These are phyloP conservation scores for Aspergillus steynii DNA, from an alignment of 495 filamentous ascomycete genomes.

Conservation along the genomic window DNA sequence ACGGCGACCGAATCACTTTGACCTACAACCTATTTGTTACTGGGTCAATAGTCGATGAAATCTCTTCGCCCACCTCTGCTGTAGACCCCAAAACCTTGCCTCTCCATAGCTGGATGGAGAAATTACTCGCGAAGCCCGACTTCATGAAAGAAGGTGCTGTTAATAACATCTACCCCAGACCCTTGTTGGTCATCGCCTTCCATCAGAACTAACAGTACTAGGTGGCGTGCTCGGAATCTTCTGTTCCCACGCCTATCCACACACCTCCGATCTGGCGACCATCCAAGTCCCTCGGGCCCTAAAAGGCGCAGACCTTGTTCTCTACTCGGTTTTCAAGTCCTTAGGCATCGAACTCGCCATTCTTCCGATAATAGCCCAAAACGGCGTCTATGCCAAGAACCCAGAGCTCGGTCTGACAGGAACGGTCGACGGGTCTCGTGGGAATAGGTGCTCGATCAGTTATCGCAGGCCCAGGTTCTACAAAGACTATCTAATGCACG, in stretches of 20 bases:
- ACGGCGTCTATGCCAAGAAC: too few relatives aligned
- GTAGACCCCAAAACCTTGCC: conserved; percentile 11
- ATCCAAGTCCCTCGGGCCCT: conserved; percentile 60
- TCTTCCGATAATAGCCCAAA: too few relatives aligned
- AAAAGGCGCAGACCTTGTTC: conserved; percentile 25
- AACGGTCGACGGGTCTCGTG: background rate
- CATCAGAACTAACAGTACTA: conserved; percentile 2
- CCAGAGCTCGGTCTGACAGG: background rate
- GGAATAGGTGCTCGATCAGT: too few relatives aligned
- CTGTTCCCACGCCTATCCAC: conserved; percentile 20
- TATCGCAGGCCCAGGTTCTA: background rate
- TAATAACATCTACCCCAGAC: background rate
- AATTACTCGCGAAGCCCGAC: background rate
- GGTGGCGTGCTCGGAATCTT: conserved; percentile 18
- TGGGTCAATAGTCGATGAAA: conserved; percentile 1
- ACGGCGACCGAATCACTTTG: conserved; percentile 55
- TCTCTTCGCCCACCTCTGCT: background rate
- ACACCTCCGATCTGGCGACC: conserved; percentile 43
- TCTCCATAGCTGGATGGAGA: background rate
- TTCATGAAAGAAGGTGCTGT: conserved; percentile 14
- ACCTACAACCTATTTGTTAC: conserved; percentile 59
- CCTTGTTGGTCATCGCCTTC: background rate
- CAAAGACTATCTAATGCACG: background rate
- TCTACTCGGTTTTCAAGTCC: conserved; percentile 24
- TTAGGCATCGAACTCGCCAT: conserved; percentile 12